Base-by-base conservation (phyloP, 2,329 filamentous ascomycete species). In the Microdochium bolleyi region DNA sequence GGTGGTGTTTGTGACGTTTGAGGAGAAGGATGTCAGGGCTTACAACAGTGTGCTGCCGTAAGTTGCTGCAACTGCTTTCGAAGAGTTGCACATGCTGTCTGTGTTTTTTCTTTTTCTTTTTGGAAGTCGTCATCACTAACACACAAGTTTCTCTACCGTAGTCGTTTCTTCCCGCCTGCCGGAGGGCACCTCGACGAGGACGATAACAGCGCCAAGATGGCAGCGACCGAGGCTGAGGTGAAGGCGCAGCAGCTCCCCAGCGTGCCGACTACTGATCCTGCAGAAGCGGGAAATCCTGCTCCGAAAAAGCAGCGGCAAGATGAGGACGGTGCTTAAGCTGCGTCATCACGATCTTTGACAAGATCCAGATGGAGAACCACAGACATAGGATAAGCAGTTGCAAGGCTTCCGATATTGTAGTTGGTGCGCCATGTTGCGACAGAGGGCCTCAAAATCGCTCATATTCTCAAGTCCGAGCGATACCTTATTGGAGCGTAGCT, bases 1-100 rank as follows among this genome's bases (percentile, higher is more conserved):
- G 60, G 80, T 97, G 13, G 77, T 96, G 19, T 95, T 97, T 71
- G 92, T 92, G 63, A 88, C 85, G 16, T 96, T 95, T 67, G 76
- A 88, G 65, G 67, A 74, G 51, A 92, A 92, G 70, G 92, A 97
- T 61, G 82, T 87, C 54, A 69, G 73, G 38, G 85, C 87, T 0
- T 97, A 97, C 66, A 75, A 84, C 51, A 60, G 79, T 24, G 70
- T 76, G 34, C 69, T 96, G 11, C 88, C 92, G 91, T 95, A 70
- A 76, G 87, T 81, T 38, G 2, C 27, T 19, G 37, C 53, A 48
- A 53, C 49, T 8, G 30, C 8, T 34, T 8, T 34, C 30, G 30
- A 34, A 14, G 14, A 34, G 8, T 8, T 34, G 30, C 8, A 34
- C 30, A n/a, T n/a, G n/a, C n/a, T n/a, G n/a, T n/a, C n/a, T n/a